phyloP scores from a whole-genome alignment of 73 alveolate genomes.

The Symbiodinium natans region DNA sequence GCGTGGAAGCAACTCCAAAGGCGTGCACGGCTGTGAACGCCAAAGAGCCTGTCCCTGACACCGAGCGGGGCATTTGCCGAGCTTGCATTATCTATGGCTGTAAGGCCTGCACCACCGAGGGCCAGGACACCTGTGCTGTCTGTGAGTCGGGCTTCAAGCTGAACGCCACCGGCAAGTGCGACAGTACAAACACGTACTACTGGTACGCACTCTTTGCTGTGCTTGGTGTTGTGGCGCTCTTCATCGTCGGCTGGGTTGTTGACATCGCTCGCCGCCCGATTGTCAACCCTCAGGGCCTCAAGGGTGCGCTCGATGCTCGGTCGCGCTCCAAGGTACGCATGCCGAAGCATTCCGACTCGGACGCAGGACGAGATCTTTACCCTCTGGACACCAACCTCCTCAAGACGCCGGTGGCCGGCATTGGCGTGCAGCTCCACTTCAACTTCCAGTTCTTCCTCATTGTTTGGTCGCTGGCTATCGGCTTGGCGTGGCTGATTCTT shows the following conservation, averaged over 20 bases:
- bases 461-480: constrained; percentile 6
- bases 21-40: constrained; percentile 9
- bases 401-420: constrained; percentile 92
- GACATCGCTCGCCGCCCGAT: constrained; percentile 81
- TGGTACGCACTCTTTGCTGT: constrained; percentile 82
- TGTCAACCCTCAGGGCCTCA: constrained; percentile 43
- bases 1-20: constrained; percentile 20
- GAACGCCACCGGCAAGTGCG: constrained; percentile 68
- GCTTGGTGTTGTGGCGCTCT: constrained; percentile 39
- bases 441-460: constrained; percentile 34
- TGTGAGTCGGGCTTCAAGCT: constrained; percentile 63
- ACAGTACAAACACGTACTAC: constrained; percentile 42
- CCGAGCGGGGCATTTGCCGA: constrained; percentile 91
- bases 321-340: constrained; percentile 59
- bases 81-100: constrained; percentile 91
- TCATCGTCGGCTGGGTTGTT: constrained; percentile 83
- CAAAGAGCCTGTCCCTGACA: constrained; percentile 91
- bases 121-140: constrained; percentile 46
- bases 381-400: constrained; percentile 40
- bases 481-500: constrained; percentile 18
- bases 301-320: constrained; percentile 84
- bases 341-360: neutral
- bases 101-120: constrained; percentile 87
- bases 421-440: constrained; percentile 17
- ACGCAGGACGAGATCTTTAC: constrained; percentile 8